Percentiles rank a stretch among this genome's conserved stretches.
phyloP scores from a whole-genome alignment of 2,329 filamentous ascomycete species.

The Stylonectria norvegica region DNA sequence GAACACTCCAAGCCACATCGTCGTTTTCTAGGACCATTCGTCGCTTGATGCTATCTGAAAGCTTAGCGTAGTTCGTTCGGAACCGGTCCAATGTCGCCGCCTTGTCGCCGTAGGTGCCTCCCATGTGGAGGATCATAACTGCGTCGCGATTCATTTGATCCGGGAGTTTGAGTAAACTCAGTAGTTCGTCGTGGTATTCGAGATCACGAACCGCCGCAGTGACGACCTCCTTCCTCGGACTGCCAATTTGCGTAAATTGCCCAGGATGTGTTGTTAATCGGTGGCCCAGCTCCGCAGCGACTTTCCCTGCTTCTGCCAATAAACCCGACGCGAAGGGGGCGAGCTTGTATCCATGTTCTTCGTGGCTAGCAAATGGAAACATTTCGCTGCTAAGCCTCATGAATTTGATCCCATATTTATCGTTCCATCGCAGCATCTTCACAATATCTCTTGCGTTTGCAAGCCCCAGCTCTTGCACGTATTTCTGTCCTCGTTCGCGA shows the following conservation, averaged over 20 bases:
- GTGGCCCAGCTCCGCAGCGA: slow-evolving; percentile 76
- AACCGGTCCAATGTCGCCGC: slow-evolving; percentile 74
- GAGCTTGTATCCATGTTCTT: slow-evolving; percentile 80
- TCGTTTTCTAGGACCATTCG: slow-evolving; percentile 91
- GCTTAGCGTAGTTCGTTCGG: slow-evolving; percentile 64
- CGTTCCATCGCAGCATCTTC: slow-evolving; percentile 90
- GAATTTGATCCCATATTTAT: slow-evolving; percentile 87
- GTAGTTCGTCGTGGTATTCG: slow-evolving; percentile 83
- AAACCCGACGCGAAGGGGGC: slow-evolving; percentile 77
- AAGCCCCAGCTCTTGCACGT: slow-evolving; percentile 72
- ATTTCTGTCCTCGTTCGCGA: slow-evolving; percentile 63
- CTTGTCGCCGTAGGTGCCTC: slow-evolving; percentile 87
- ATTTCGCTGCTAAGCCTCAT: slow-evolving; percentile 91
- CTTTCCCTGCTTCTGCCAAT: slow-evolving; percentile 70
- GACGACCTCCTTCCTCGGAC: slow-evolving; percentile 74
- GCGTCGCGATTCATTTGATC: slow-evolving; percentile 79
- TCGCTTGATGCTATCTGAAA: slow-evolving; percentile 69
- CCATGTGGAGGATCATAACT: slow-evolving; percentile 93
- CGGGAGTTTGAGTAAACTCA: slow-evolving; percentile 72
- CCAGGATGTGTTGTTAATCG: slow-evolving; percentile 88
- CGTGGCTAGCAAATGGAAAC: slow-evolving; percentile 93
- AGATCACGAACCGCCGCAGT: slow-evolving; percentile 75
- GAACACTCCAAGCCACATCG: slow-evolving; percentile 88
- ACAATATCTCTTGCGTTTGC: slow-evolving; percentile 78
- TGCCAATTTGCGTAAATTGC: slow-evolving; percentile 88